These are phyloP conservation scores for Lepiota subincarnata DNA, from an alignment of 768 basidiomycete genomes.

Conservation along the genomic window DNA sequence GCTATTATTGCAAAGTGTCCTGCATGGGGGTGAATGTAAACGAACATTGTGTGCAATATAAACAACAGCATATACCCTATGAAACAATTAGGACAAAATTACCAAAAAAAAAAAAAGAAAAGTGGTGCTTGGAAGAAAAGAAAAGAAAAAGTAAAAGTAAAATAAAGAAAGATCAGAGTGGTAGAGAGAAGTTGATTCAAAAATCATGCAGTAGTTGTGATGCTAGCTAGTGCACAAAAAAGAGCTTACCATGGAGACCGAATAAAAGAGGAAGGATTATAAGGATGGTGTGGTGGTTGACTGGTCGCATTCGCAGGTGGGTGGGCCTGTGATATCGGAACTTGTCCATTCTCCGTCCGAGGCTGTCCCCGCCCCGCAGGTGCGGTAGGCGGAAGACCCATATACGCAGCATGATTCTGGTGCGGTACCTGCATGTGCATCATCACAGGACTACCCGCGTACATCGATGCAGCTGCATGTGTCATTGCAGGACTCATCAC, in stretches of 20 bases:
- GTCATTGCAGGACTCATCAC: conserved; percentile 74
- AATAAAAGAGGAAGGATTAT: conserved; percentile 30
- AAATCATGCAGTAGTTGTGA: conserved; percentile 22
- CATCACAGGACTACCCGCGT: conserved; percentile 63
- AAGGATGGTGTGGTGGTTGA: conserved; percentile 11
- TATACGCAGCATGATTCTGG: conserved; percentile 40
- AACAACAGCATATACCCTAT: conserved; percentile 31
- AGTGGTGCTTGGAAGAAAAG: conserved; percentile 12
- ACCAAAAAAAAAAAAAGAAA: conserved; percentile 20
- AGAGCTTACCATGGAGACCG: conserved; percentile 48
- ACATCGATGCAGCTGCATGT: conserved; percentile 56
- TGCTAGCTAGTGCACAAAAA: conserved; percentile 16
- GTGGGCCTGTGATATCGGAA: conserved; percentile 22
- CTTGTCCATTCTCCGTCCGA: conserved; percentile 44
- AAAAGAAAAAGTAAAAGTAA: too few species aligned
- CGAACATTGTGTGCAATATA: conserved; percentile 24
- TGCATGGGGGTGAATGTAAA: conserved; percentile 13
- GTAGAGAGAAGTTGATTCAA: conserved; percentile 32
- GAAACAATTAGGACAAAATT: conserved; percentile 31
- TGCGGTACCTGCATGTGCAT: conserved; percentile 54
- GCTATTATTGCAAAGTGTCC: not conserved
- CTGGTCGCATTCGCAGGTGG: conserved; percentile 36
- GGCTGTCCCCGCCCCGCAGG: conserved; percentile 41
- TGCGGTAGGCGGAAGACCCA: conserved; percentile 17
- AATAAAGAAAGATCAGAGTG: conserved; percentile 30